phyloP scores from a whole-genome alignment of 2,329 filamentous ascomycete species.

The Coniella vitis region DNA sequence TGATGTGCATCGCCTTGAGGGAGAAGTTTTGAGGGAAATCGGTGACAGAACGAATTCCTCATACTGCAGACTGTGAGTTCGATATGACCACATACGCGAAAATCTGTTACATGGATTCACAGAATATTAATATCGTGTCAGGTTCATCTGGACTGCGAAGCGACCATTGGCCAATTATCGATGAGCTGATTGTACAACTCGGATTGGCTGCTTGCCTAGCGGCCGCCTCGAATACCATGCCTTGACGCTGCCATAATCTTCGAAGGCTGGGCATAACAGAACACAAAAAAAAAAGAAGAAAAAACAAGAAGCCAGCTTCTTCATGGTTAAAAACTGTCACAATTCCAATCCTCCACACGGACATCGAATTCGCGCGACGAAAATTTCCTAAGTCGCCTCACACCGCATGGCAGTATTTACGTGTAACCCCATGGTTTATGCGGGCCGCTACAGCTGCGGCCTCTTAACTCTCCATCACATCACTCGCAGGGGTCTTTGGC shows the following conservation, averaged over 20 bases:
- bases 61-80: slow-evolving; percentile 70
- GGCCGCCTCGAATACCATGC: background rate
- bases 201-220: background rate
- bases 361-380: too few relatives aligned
- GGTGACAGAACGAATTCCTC: slow-evolving; percentile 60
- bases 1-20: slow-evolving; percentile 57
- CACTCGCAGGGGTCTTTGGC: background rate
- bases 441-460: slow-evolving; percentile 2
- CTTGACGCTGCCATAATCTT: background rate
- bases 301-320: too few relatives aligned
- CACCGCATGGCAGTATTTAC: background rate
- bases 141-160: slow-evolving; percentile 29
- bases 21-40: slow-evolving; percentile 60
- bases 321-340: too few relatives aligned
- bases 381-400: too few relatives aligned
- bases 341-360: too few relatives aligned
- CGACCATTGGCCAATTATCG: slow-evolving; percentile 15
- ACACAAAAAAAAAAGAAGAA: too few relatives aligned
- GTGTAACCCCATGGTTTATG: background rate
- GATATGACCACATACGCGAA: background rate
- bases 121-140: slow-evolving; percentile 14
- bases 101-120: background rate
- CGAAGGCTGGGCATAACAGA: too few relatives aligned
- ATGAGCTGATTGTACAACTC: background rate
- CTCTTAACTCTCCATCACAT: slow-evolving; percentile 1